A percentile compares a stretch with the other conserved stretches of the same genome.
Conservation (phyloP, 2,329 filamentous ascomycete species). For the Aspergillus aculeatinus region DNA sequence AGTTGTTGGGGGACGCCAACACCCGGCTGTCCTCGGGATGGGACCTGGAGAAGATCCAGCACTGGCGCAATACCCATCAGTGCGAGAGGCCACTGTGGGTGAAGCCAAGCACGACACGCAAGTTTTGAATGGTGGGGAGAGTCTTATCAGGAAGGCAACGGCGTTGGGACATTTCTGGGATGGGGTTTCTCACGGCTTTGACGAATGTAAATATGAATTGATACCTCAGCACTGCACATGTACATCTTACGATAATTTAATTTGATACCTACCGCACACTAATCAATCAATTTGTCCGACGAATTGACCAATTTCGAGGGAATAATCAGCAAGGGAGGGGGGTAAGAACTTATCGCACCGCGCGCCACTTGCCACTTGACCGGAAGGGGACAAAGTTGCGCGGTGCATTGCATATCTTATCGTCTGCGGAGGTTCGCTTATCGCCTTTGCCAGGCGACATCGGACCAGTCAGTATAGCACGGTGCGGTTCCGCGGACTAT, state of each 20-base stretch:
- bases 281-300: background rate
- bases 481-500: background rate
- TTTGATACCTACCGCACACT: background rate
- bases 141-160: background rate
- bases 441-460: background rate
- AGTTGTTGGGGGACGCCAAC: slow-evolving; percentile 9
- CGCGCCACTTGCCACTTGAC: background rate
- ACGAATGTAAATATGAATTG: slow-evolving; percentile 8
- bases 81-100: slow-evolving; percentile 18
- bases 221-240: background rate
- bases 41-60: slow-evolving; percentile 28
- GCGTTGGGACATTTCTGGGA: background rate
- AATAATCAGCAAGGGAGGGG: background rate
- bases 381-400: background rate
- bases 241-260: background rate
- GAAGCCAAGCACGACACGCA: slow-evolving; percentile 15
- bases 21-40: slow-evolving; percentile 25
- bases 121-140: background rate
- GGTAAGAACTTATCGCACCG: too few species aligned
- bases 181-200: slow-evolving; percentile 1
- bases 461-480: background rate
- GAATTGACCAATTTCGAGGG: background rate
- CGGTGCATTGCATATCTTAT: background rate
- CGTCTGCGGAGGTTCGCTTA: background rate
- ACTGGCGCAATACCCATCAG: slow-evolving; percentile 19